Evolutionary conservation across 2,329 filamentous ascomycete genomes (phyloP).

Genomic region (Sporothrix inflata): DNA sequence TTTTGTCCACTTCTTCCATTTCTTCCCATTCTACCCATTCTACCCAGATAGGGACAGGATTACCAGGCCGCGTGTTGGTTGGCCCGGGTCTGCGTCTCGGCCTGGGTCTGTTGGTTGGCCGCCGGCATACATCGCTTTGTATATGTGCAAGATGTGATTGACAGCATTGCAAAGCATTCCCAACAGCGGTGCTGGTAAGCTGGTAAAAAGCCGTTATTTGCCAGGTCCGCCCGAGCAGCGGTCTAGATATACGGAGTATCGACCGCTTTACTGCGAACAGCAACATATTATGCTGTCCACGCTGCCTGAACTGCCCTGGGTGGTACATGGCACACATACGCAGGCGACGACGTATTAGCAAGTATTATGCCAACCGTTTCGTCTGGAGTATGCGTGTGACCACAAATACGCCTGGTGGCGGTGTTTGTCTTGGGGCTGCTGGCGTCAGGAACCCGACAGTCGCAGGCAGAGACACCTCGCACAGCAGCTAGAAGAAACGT

Average conservation of each 20-base stretch:
- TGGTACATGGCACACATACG: background rate
- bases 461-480: slow-evolving; percentile 10
- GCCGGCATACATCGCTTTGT: background rate
- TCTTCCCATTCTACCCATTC: background rate
- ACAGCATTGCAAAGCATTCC: background rate
- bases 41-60: background rate
- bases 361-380: background rate
- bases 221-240: background rate
- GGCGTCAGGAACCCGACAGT: background rate
- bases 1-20: background rate
- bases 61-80: background rate
- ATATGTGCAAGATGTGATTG: background rate
- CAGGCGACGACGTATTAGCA: background rate
- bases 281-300: too few species aligned
- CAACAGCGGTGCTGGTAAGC: background rate
- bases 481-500: slow-evolving; percentile 12
- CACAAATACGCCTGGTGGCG: too few species aligned
- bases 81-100: background rate
- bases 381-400: background rate
- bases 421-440: background rate
- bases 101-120: slow-evolving; percentile 2
- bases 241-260: too few species aligned
- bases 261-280: too few species aligned
- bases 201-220: background rate
- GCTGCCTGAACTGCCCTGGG: background rate